Evolutionary conservation across 2,329 filamentous ascomycete species (phyloP), one percentile per base, ranked within the genome.

Genomic region (Helotiales sp.): DNA sequence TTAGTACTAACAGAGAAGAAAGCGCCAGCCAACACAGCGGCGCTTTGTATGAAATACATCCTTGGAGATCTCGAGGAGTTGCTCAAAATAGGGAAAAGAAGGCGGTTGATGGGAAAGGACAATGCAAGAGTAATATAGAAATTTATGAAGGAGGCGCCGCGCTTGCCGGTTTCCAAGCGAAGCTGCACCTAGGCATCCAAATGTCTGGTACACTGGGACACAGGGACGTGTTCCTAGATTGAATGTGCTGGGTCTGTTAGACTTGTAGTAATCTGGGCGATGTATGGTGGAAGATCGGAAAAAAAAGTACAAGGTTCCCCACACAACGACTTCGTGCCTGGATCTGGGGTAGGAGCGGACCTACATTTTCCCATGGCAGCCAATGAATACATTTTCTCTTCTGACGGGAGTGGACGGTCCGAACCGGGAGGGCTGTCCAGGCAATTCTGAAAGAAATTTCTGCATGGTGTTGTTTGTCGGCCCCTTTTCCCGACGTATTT

Each of bases 171-270:
- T 17, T 29, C 33, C 54, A 29, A 53, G 27, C 12, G 12, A 19
- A 34, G 3, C 8, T 29, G 19, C 13, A 4, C 46, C 13, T 19
- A 25, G 30, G 27, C 31, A 29, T 9, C n/a, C 24, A 27, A 17
- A 29, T 42, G 25, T 51, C 47, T 34, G 54, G 40, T 40, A 31
- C 13, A 8, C 54, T 57, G 58, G 60, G 54, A 57, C 54, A 30
- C 29, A 62, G 57, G 57, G 54, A 62, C 60, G 57, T 25, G 42
- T 55, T 24, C 60, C 57, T 54, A 54, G 47, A 31, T 44, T 38
- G 42, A 48, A 36, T 9, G 24, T 27, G 25, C 19, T 5, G 25
- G 10, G 24, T 27, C 24, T 46, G 25, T 12, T 9, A 3, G 2
- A 22, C 12, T 29, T 29, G 42, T 3, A 46, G 5, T 29, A 19